These are phyloP conservation scores for Albugo candida DNA, from an alignment of 352 stramenopile genomes.

Conservation along the genomic window DNA sequence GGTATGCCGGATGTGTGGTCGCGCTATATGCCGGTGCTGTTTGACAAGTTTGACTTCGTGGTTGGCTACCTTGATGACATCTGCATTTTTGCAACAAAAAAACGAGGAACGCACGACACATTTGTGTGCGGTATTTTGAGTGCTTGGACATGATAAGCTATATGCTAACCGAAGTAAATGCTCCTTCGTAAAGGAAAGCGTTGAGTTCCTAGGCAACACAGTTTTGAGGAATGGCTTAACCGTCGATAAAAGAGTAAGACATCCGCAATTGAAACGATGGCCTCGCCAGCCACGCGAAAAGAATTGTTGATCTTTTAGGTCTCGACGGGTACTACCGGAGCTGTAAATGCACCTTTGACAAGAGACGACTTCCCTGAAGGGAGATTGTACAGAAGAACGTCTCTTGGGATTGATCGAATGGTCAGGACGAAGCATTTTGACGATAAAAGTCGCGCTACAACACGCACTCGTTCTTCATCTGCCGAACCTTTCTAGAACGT, in stretches of 20 bases:
- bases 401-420: not conserved
- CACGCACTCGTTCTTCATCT: conserved; percentile 5
- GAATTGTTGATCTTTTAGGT: conserved; percentile 8
- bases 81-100: not conserved
- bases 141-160: not conserved
- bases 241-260: conserved; percentile 5
- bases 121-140: not conserved
- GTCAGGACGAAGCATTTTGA: conserved; percentile 4
- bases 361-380: conserved; percentile 3
- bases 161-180: conserved; percentile 1
- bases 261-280: not conserved
- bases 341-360: conserved; percentile 6
- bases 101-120: not conserved
- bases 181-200: conserved; percentile 5
- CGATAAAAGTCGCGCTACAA: conserved; percentile 2
- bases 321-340: conserved; percentile 10
- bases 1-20: conserved; percentile 1
- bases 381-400: conserved; percentile 1
- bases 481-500: conserved; percentile 2
- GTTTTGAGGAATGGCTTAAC: conserved; percentile 7
- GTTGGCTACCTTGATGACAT: conserved; percentile 1
- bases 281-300: conserved; percentile 5
- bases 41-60: conserved; percentile 1
- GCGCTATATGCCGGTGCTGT: conserved; percentile 1
- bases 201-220: conserved; percentile 15